phyloP scores from a whole-genome alignment of 306 rosid genomes.

The Hylodesmum podocarpum region DNA sequence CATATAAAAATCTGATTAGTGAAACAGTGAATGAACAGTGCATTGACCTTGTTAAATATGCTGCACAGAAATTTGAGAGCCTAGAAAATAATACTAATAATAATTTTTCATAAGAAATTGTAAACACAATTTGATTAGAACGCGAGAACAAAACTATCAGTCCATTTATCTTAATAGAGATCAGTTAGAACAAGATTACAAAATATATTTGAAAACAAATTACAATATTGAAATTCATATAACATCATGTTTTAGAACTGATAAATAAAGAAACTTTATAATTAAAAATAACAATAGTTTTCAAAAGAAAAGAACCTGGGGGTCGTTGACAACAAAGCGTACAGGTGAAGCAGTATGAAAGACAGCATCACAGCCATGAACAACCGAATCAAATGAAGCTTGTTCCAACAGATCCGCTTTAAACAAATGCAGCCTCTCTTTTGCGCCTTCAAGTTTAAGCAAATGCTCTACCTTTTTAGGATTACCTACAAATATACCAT shows the following conservation, averaged over 20 bases:
- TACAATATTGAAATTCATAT: too few relatives aligned
- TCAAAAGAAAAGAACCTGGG: too few relatives aligned
- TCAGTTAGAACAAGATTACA: too few relatives aligned
- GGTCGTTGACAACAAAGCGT: slow-evolving; percentile 13
- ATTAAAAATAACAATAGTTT: too few relatives aligned
- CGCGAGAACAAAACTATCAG: background rate
- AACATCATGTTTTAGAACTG: too few relatives aligned
- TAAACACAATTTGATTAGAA: background rate
- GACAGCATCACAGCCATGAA: slow-evolving; percentile 55
- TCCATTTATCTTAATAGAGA: background rate
- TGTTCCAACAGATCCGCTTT: slow-evolving; percentile 54
- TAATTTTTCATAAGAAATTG: background rate
- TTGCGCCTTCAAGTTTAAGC: slow-evolving; percentile 55
- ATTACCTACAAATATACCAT: too few relatives aligned
- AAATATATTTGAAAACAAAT: too few relatives aligned
- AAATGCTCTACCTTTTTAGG: slow-evolving; percentile 45
- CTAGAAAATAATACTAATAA: background rate
- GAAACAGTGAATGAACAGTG: background rate
- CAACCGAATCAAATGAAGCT: slow-evolving; percentile 45
- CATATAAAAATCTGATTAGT: background rate
- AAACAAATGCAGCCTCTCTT: slow-evolving; percentile 49
- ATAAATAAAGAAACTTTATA: too few relatives aligned
- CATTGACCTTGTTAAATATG: background rate
- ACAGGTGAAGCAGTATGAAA: slow-evolving; percentile 68
- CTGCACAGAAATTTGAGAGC: background rate